These are phyloP conservation scores for Forsythia suspensa DNA, from an alignment of 257 asterid species.

Conservation along the genomic window DNA sequence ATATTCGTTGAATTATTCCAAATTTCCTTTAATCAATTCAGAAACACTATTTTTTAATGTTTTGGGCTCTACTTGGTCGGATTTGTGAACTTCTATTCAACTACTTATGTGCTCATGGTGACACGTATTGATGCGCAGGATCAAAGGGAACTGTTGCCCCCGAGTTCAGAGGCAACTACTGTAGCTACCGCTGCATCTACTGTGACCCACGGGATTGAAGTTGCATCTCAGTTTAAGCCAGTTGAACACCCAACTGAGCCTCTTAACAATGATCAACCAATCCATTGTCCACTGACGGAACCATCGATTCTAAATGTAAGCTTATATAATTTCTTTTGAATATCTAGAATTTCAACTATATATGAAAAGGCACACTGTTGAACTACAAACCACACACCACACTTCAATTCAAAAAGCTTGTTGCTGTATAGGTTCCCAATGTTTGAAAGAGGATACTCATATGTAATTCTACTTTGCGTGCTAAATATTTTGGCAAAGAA, in stretches of 20 bases:
- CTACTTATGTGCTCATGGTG: conserved; percentile 1
- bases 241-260: conserved; percentile 82
- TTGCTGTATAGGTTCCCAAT: neutral
- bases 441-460: neutral
- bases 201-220: conserved; percentile 62
- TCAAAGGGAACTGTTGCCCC: conserved; percentile 53
- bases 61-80: neutral
- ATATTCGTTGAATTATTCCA: neutral
- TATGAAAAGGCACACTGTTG: neutral
- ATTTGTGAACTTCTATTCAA: neutral
- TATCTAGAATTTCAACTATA: neutral
- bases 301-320: conserved; percentile 91
- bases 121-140: conserved; percentile 43
- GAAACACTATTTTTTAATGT: neutral
- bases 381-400: neutral
- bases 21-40: neutral
- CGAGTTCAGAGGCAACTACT: conserved; percentile 47
- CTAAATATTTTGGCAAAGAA: neutral
- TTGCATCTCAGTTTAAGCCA: conserved; percentile 75
- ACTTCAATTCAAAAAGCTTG: neutral
- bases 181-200: conserved; percentile 43
- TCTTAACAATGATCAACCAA: conserved; percentile 69
- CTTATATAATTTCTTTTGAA: neutral
- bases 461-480: neutral
- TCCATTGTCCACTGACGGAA: conserved; percentile 86